These are phyloP conservation scores for Coccomyxa subellipsoidea DNA, from an alignment of 163 green algal genomes.

Conservation along the genomic window DNA sequence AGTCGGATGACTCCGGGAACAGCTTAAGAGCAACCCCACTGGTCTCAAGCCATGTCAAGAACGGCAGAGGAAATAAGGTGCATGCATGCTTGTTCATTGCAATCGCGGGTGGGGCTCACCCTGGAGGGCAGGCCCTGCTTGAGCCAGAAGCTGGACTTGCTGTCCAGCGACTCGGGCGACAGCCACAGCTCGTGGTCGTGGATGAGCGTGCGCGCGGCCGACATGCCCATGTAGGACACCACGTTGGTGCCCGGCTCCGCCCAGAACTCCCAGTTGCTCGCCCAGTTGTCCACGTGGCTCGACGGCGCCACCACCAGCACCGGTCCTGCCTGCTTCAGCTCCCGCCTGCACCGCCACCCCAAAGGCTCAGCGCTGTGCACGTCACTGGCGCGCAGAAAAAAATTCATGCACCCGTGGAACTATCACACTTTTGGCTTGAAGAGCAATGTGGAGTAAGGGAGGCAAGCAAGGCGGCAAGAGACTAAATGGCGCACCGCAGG, in stretches of 20 bases:
- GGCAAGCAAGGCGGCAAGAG: background rate
- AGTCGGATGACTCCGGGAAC: no score
- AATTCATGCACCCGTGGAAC: no score
- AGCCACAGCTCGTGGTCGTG: constrained; percentile 84
- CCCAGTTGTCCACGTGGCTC: constrained; percentile 62
- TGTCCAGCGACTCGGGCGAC: constrained; percentile 61
- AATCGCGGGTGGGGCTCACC: background rate
- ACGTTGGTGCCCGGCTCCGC: constrained; percentile 42
- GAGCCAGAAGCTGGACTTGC: constrained; percentile 19
- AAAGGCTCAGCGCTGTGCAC: no score
- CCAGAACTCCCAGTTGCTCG: constrained; percentile 66
- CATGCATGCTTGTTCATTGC: no score
- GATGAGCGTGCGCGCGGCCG: constrained; percentile 51
- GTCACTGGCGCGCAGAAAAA: no score
- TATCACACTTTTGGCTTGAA: background rate
- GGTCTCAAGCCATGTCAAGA: background rate
- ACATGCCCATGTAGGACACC: constrained; percentile 59
- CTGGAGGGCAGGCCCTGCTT: constrained; percentile 2
- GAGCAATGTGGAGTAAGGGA: background rate
- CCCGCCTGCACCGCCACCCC: constrained; percentile 28
- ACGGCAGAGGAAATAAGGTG: background rate
- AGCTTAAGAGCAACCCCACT: no score
- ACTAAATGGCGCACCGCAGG: constrained; percentile 25
- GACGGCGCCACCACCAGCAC: constrained; percentile 64
- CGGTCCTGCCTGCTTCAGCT: constrained; percentile 52